phyloP scores from a whole-genome alignment of 345 rosid species.

The Boechera retrofracta region DNA sequence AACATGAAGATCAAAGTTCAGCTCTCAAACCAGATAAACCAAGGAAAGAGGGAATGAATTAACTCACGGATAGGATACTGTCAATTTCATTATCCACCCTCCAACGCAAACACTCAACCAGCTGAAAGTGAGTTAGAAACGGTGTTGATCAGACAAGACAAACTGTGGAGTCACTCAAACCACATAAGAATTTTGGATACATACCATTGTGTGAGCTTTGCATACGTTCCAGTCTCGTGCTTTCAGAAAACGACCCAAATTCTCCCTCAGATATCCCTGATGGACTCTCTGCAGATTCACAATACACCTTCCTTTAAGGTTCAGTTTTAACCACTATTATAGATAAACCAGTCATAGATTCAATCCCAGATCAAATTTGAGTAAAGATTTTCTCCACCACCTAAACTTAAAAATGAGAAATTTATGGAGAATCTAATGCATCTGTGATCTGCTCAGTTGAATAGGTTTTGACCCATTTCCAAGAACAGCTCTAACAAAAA shows the following conservation, averaged over 20 bases:
- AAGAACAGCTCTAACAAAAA: slow-evolving; percentile 23
- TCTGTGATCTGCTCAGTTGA: slow-evolving; percentile 36
- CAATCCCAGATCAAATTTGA: slow-evolving; percentile 22
- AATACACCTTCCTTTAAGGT: not conserved
- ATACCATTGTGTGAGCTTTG: slow-evolving; percentile 91
- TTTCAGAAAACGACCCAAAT: slow-evolving; percentile 76
- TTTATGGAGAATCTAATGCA: not conserved
- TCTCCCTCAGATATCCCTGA: slow-evolving; percentile 77
- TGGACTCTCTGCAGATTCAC: slow-evolving; percentile 68
- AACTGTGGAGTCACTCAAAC: slow-evolving; percentile 8
- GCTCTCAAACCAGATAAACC: slow-evolving; percentile 3
- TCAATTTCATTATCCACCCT: slow-evolving; percentile 86
- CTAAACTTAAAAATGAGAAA: not conserved
- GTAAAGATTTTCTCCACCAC: not conserved
- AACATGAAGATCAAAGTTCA: not conserved
- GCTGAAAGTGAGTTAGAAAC: slow-evolving; percentile 53
- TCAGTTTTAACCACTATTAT: not conserved
- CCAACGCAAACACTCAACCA: slow-evolving; percentile 87
- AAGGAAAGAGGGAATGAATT: not conserved
- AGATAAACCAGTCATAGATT: not conserved
- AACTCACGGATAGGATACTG: slow-evolving; percentile 72
- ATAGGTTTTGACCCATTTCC: slow-evolving; percentile 19
- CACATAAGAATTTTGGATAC: slow-evolving; percentile 15
- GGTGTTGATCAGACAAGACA: slow-evolving; percentile 22
- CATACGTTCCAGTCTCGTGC: slow-evolving; percentile 90